Percentiles rank a stretch among this genome's conserved stretches.
Conservation (phyloP, 352 stramenopile species). For the Peronospora belbahrii region DNA sequence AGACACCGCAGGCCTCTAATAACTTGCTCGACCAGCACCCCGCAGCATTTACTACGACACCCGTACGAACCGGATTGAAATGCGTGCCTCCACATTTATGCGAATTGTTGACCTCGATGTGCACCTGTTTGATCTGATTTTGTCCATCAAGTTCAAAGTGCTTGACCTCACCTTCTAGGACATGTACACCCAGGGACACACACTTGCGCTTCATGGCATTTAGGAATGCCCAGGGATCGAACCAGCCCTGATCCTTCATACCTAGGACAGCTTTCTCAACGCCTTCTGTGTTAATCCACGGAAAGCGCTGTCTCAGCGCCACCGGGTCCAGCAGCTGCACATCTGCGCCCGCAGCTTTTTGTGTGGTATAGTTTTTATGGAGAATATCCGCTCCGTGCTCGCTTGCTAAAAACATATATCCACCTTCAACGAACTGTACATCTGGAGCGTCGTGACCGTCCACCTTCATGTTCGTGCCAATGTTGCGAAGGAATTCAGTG, state of each 20-base stretch:
- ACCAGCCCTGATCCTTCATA: constrained; percentile 73
- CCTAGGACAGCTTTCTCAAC: constrained; percentile 55
- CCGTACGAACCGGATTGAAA: constrained; percentile 30
- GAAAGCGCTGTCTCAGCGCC: constrained; percentile 53
- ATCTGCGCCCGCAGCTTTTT: constrained; percentile 35
- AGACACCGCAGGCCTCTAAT: constrained; percentile 49
- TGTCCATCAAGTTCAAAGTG: constrained; percentile 44
- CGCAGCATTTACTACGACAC: constrained; percentile 71
- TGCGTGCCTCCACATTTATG: constrained; percentile 14
- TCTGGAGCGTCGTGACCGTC: constrained; percentile 49
- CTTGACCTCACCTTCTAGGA: constrained; percentile 65
- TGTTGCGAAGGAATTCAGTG: constrained; percentile 52
- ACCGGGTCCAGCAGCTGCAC: constrained; percentile 47
- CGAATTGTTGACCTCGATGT: constrained; percentile 31
- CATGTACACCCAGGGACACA: constrained; percentile 56
- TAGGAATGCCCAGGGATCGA: constrained; percentile 79
- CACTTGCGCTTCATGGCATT: constrained; percentile 69
- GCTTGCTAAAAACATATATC: constrained; percentile 76
- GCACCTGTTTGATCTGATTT: constrained; percentile 56
- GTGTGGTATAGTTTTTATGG: constrained; percentile 43
- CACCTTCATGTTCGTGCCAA: constrained; percentile 46
- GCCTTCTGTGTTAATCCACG: constrained; percentile 67
- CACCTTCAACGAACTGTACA: constrained; percentile 71
- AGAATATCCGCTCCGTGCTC: constrained; percentile 52
- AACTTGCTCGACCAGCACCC: constrained; percentile 67